Evolutionary conservation across 1,284 basidiomycete species (phyloP), one percentile per base, ranked within the genome.

Genomic region (Cutaneotrichosporon cavernicola): DNA sequence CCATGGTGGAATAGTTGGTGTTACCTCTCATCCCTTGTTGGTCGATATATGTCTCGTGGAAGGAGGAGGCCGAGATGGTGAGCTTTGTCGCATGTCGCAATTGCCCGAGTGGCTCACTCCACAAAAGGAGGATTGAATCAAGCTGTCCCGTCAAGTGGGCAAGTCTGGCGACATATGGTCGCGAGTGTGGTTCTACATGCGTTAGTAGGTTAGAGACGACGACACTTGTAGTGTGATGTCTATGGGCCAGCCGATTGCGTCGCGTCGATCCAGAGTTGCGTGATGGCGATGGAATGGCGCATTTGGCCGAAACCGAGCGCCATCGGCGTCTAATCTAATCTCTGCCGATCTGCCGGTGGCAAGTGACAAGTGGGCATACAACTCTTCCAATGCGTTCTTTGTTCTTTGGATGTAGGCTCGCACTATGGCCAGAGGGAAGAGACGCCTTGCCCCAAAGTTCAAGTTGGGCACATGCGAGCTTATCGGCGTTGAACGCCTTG

Each of bases 261-360:
- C 11, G 9, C 11, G 22, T 2, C 11, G 9, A 10, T 26, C 6
- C 13, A n/a, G 8, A 14, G 30, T 31, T 32, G 51, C 51, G 51
- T 52, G 51, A 31, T 52, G n/a, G n/a, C n/a, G n/a, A n/a, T n/a
- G n/a, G n/a, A 4, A 53, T 53, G 51, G 51, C 51, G 51, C 51
- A 53, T 53, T 34, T 53, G 30, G 31, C 30, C 51, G 51, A 53
- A n/a, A 32, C 14, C 18, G 13, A 32, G 14, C 51, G 51, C 51
- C 31, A 53, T 53, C 30, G 30, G 30, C 26, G 14, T 31, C 43
- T 46, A n/a, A 46, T 46, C 43, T 46, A 46, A 46, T 46, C 43
- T 46, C 43, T 46, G 43, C 16, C 18, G 38, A 40, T 40, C 38
- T 40, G 38, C 38, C 38, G 13, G n/a, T n/a, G n/a, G 26, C 26